These are phyloP conservation scores for Yamadazyma buinensis DNA, from an alignment of 1,139 yeast genomes.

Conservation along the genomic window DNA sequence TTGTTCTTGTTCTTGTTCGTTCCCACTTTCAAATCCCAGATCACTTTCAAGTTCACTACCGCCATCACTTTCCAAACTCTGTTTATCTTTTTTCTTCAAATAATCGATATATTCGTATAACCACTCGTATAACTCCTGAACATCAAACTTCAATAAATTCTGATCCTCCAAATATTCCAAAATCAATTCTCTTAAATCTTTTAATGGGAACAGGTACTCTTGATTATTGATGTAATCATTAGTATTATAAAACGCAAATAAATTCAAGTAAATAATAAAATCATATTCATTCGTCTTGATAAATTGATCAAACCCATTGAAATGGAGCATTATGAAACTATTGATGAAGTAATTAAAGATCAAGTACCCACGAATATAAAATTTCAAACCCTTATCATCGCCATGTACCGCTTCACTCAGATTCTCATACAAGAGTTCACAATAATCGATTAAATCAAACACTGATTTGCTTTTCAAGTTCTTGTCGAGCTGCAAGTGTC, in stretches of 20 bases:
- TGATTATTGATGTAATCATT: constrained; percentile 23
- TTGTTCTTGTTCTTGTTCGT: constrained; percentile 8
- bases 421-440: constrained; percentile 38
- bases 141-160: constrained; percentile 33
- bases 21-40: no score
- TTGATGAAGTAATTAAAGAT: constrained; percentile 44
- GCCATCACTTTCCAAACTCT: constrained; percentile 23
- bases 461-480: constrained; percentile 30
- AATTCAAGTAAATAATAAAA: constrained; percentile 42
- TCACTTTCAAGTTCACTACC: constrained; percentile 5
- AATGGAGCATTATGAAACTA: constrained; percentile 42
- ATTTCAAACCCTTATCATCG: constrained; percentile 19
- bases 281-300: constrained; percentile 37
- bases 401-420: constrained; percentile 15
- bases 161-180: constrained; percentile 29
- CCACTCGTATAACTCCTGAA: constrained; percentile 39
- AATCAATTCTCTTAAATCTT: constrained; percentile 24
- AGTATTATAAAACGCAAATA: constrained; percentile 40
- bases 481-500: constrained; percentile 33
- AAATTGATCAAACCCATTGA: constrained; percentile 42
- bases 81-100: constrained; percentile 29
- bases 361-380: constrained; percentile 37
- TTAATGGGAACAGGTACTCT: constrained; percentile 21
- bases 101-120: constrained; percentile 39
- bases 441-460: constrained; percentile 42